Conservation (phyloP, 495 filamentous ascomycete species). For the Hypoxylon perforatum region DNA sequence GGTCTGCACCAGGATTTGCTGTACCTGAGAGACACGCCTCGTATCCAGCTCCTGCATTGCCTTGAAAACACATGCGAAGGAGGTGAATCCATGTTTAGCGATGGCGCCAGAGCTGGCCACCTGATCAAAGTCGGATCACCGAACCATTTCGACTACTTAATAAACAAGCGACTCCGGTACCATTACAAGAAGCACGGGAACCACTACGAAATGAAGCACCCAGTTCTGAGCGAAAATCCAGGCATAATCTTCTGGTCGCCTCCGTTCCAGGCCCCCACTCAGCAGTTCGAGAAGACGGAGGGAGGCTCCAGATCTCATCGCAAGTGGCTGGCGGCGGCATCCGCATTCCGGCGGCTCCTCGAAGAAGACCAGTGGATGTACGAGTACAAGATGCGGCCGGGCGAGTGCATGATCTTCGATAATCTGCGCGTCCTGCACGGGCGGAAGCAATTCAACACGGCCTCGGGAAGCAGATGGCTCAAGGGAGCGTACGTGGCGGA, state of each 20-base stretch:
- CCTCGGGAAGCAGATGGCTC: conserved; percentile 75
- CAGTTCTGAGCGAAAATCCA: conserved; percentile 59
- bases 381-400: conserved; percentile 77
- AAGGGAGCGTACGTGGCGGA: conserved; percentile 85
- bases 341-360: conserved; percentile 57
- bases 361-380: conserved; percentile 64
- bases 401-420: conserved; percentile 88
- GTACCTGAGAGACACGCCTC: conserved; percentile 83
- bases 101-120: conserved; percentile 71
- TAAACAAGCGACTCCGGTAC: conserved; percentile 62
- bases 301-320: conserved; percentile 4
- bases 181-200: conserved; percentile 77
- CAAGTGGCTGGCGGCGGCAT: conserved; percentile 54
- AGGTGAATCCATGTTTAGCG: conserved; percentile 84
- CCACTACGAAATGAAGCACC: conserved; percentile 65
- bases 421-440: conserved; percentile 85
- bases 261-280: conserved; percentile 48
- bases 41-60: conserved; percentile 88
- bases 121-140: conserved; percentile 47
- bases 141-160: conserved; percentile 53
- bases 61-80: conserved; percentile 77
- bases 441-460: conserved; percentile 72
- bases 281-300: neutral
- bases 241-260: conserved; percentile 74
- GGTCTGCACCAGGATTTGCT: conserved; percentile 93